Conservation (phyloP, 2,329 filamentous ascomycete genomes). For the Cladosporium sp. region DNA sequence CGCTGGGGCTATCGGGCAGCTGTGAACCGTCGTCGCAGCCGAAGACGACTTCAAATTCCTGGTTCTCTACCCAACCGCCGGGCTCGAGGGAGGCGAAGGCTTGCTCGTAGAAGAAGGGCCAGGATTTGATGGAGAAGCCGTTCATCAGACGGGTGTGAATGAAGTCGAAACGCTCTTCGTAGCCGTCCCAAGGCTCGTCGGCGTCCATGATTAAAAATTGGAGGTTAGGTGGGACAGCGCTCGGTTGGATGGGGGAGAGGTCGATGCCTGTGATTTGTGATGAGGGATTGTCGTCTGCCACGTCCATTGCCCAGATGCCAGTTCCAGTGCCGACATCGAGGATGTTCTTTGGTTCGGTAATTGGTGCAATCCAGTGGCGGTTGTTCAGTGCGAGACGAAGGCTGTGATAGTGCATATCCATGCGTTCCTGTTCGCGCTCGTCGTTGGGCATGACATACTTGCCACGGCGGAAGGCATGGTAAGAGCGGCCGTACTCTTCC, state of each 20-base stretch:
- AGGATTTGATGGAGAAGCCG: slow-evolving; percentile 26
- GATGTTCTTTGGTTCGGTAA: slow-evolving; percentile 13
- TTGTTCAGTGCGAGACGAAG: slow-evolving; percentile 16
- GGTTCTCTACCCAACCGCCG: slow-evolving; percentile 39
- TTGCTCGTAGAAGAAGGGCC: slow-evolving; percentile 24
- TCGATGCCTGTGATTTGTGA: slow-evolving; percentile 24
- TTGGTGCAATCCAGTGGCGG: slow-evolving; percentile 16
- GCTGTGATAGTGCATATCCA: slow-evolving; percentile 23
- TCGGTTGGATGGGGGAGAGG: slow-evolving; percentile 27
- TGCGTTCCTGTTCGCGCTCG: slow-evolving; percentile 22
- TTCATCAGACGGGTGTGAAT: slow-evolving; percentile 26
- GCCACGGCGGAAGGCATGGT: slow-evolving; percentile 20
- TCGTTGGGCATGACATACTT: slow-evolving; percentile 28
- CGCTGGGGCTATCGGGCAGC: slow-evolving; percentile 19
- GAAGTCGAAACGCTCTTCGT: slow-evolving; percentile 25
- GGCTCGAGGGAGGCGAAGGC: slow-evolving; percentile 25
- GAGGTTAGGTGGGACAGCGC: slow-evolving; percentile 23
- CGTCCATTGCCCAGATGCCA: slow-evolving; percentile 33
- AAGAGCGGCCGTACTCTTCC: slow-evolving; percentile 21
- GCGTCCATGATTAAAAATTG: slow-evolving; percentile 24
- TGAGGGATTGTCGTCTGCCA: slow-evolving; percentile 23
- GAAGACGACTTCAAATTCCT: slow-evolving; percentile 31
- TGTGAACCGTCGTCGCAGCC: slow-evolving; percentile 31
- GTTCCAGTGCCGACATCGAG: slow-evolving; percentile 23
- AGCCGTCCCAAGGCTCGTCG: slow-evolving; percentile 20